Base-by-base conservation (phyloP, 768 basidiomycete species). In the Epithele typhae region DNA sequence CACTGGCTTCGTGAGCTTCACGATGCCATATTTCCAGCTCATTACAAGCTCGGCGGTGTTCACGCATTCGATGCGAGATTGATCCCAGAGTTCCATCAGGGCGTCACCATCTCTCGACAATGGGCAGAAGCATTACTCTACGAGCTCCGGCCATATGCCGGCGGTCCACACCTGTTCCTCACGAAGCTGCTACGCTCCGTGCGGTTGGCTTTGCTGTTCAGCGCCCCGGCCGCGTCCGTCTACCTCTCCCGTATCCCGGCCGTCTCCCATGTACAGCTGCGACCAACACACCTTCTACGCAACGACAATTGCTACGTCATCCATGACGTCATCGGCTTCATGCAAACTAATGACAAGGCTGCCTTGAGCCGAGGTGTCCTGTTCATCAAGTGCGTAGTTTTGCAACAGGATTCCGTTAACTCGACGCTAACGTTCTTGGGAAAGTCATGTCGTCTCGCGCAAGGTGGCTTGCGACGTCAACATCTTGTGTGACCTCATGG, bases 401-500 rank as follows among this genome's bases (percentile, higher is more conserved):
- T n/a, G n/a, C n/a, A n/a, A n/a, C n/a, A n/a, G n/a, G n/a, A n/a
- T n/a, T n/a, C n/a, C n/a, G n/a, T n/a, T n/a, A n/a, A n/a, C n/a
- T n/a, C n/a, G n/a, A n/a, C n/a, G 11, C n/a, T 21, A 2, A 5
- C n/a, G 33, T 18, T 27, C 24, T 22, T 39, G 21, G 23, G 8
- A 30, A 43, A 82, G 81, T 18, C 74, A 78, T 45, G 50, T 81
- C 15, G 44, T 78, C n/a, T 50, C 64, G 4, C 52, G 55, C 1
- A 40, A 44, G 4, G 49, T 81, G 3, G 59, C 52, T 3, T 64
- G 81, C 17, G 68, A 81, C 33, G 61, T 76, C 23, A 64, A 66
- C 18, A 65, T 75, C 8, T 58, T 84, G 3, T 83, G 79, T 44
- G 70, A 76, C 43, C 61, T 74, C 36, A 48, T 79, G 15, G 83